Evolutionary conservation across 1,284 basidiomycete species (phyloP).

Genomic region (Irpex sp.): DNA sequence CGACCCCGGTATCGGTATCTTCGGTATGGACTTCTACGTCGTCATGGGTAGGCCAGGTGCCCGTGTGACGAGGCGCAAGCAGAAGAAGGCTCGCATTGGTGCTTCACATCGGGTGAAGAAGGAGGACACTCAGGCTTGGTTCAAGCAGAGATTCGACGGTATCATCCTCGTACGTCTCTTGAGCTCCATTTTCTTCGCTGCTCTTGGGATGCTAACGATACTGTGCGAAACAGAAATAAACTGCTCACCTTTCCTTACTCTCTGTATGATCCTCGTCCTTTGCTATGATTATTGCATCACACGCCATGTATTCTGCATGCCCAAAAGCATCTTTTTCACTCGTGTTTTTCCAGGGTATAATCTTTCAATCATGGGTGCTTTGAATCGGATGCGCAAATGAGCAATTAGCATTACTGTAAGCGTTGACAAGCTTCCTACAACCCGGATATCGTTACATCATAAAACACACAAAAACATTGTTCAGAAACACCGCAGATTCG

Average conservation of each 20-base stretch:
- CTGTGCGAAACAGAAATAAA: conserved; percentile 16
- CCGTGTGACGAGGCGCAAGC: conserved; percentile 91
- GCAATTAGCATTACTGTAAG: background rate
- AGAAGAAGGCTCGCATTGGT: conserved; percentile 85
- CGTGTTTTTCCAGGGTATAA: background rate
- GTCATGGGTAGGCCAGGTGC: conserved; percentile 96
- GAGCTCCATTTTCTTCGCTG: background rate
- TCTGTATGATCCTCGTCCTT: conserved; percentile 13
- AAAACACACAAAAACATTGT: background rate
- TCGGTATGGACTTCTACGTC: conserved; percentile 98
- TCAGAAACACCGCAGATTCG: background rate
- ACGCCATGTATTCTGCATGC: conserved; percentile 15
- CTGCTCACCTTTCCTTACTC: background rate
- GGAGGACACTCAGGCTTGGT: conserved; percentile 96
- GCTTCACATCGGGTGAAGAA: conserved; percentile 86
- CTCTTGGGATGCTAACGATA: background rate
- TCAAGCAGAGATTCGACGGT: conserved; percentile 98
- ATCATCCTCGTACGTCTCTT: conserved; percentile 74
- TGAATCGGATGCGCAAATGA: background rate
- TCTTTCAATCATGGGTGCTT: background rate
- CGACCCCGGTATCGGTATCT: conserved; percentile 96
- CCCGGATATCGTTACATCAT: background rate
- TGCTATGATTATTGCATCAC: conserved; percentile 14
- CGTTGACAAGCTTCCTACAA: background rate
- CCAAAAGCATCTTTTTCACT: conserved; percentile 6